A percentile compares a stretch with the other conserved stretches of the same genome.
Conservation (phyloP, 305 asterid genomes). For the Fraxinus ornus region DNA sequence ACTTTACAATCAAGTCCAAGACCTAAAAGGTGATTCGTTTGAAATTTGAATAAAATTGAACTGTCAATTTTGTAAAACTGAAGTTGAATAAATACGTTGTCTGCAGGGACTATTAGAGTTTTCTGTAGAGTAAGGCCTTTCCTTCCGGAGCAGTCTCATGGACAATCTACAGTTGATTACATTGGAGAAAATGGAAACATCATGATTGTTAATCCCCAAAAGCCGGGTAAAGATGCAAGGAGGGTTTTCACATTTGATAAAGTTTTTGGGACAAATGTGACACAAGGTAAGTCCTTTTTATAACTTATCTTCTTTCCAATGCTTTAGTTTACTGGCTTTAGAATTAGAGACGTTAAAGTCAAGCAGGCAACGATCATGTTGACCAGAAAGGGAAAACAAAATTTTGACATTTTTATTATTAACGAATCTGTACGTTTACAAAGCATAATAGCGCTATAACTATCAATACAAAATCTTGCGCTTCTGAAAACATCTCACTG, state of each 20-base stretch:
- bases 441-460: neutral
- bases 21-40: slow-evolving; percentile 65
- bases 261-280: slow-evolving; percentile 64
- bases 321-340: slow-evolving; percentile 4
- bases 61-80: slow-evolving; percentile 4
- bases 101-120: slow-evolving; percentile 80
- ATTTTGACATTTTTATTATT: slow-evolving; percentile 15
- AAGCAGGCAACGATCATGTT: neutral
- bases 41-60: slow-evolving; percentile 4
- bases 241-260: slow-evolving; percentile 78
- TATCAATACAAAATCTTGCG: neutral
- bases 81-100: slow-evolving; percentile 7
- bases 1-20: slow-evolving; percentile 93
- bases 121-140: slow-evolving; percentile 89
- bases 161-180: slow-evolving; percentile 74
- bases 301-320: slow-evolving; percentile 19
- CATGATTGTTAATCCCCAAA: slow-evolving; percentile 80
- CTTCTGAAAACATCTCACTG: slow-evolving; percentile 21
- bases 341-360: neutral
- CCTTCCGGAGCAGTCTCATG: slow-evolving; percentile 54
- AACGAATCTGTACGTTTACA: neutral
- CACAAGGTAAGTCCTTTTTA: slow-evolving; percentile 61
- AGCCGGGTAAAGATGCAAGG: slow-evolving; percentile 83
- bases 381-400: neutral
- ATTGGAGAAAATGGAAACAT: slow-evolving; percentile 92